phyloP scores from a whole-genome alignment of 352 stramenopile species.

The Albugo candida region DNA sequence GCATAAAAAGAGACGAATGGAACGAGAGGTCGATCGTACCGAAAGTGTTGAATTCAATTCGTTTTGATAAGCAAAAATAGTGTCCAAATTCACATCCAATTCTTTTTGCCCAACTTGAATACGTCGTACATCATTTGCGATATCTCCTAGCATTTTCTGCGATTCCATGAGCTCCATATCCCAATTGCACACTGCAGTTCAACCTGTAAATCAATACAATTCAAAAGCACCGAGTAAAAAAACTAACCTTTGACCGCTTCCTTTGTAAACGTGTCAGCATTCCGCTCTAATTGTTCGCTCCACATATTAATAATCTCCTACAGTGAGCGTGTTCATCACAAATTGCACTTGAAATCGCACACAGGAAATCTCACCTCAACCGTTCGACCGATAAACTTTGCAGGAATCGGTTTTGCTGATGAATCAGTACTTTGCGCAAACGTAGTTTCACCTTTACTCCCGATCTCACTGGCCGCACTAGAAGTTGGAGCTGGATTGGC shows the following conservation, averaged over 20 bases:
- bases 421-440: conserved; percentile 11
- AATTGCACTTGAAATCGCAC: conserved; percentile 1
- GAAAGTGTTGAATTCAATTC: conserved; percentile 76
- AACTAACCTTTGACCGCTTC: conserved; percentile 69
- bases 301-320: conserved; percentile 81
- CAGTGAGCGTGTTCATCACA: conserved; percentile 1
- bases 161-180: conserved; percentile 71
- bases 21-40: conserved; percentile 12
- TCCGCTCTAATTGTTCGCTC: conserved; percentile 72
- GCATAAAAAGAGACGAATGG: background rate
- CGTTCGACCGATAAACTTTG: conserved; percentile 69
- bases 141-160: conserved; percentile 65
- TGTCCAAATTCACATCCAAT: conserved; percentile 70
- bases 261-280: conserved; percentile 71
- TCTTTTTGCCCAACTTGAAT: conserved; percentile 77
- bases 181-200: conserved; percentile 52
- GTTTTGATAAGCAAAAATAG: conserved; percentile 78
- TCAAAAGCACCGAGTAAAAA: background rate
- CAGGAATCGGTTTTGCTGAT: conserved; percentile 38
- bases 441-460: background rate
- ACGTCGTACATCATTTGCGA: conserved; percentile 60
- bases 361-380: conserved; percentile 27
- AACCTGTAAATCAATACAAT: background rate
- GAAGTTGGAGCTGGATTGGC: conserved; percentile 3
- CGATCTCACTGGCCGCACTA: background rate